A percentile compares a stretch with the other conserved stretches of the same genome.
phyloP scores from a whole-genome alignment of 1,139 yeast genomes.

The Groenewaldozyma auringiensis region DNA sequence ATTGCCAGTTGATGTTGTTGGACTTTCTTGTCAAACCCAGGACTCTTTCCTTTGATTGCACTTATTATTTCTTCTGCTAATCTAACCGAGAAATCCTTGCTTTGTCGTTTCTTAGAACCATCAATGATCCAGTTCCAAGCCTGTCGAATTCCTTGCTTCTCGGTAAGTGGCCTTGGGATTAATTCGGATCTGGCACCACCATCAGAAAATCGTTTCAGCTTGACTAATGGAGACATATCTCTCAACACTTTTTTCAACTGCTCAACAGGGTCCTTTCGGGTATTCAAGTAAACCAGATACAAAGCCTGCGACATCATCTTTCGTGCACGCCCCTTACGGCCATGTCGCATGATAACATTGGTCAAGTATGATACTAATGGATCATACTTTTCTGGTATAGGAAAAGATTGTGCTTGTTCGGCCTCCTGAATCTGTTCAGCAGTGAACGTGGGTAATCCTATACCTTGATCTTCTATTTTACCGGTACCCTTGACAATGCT shows the following conservation, averaged over 20 bases:
- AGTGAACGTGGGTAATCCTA: conserved; percentile 31
- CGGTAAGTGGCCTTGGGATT: conserved; percentile 76
- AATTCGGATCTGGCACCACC: conserved; percentile 76
- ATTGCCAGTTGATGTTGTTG: conserved; percentile 82
- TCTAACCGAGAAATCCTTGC: conserved; percentile 77
- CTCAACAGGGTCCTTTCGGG: conserved; percentile 69
- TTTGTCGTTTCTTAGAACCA: conserved; percentile 69
- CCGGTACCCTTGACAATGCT: conserved; percentile 26
- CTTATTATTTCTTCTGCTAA: conserved; percentile 81
- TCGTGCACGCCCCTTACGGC: conserved; percentile 78
- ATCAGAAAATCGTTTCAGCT: conserved; percentile 69
- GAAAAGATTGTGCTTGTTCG: conserved; percentile 41
- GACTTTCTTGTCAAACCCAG: conserved; percentile 77
- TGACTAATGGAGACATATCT: conserved; percentile 76
- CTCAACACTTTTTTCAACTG: conserved; percentile 70
- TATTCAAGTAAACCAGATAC: conserved; percentile 65
- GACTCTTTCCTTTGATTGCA: conserved; percentile 69
- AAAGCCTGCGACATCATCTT: conserved; percentile 68
- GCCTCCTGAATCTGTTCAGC: conserved; percentile 53
- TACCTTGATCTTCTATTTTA: background rate
- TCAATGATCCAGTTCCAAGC: conserved; percentile 90
- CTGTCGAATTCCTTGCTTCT: conserved; percentile 74
- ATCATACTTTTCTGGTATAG: conserved; percentile 58
- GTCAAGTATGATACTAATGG: conserved; percentile 70
- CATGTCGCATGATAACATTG: conserved; percentile 87